Evolutionary conservation across 2,329 filamentous ascomycete species (phyloP).

Genomic region (Byssothecium circinans): DNA sequence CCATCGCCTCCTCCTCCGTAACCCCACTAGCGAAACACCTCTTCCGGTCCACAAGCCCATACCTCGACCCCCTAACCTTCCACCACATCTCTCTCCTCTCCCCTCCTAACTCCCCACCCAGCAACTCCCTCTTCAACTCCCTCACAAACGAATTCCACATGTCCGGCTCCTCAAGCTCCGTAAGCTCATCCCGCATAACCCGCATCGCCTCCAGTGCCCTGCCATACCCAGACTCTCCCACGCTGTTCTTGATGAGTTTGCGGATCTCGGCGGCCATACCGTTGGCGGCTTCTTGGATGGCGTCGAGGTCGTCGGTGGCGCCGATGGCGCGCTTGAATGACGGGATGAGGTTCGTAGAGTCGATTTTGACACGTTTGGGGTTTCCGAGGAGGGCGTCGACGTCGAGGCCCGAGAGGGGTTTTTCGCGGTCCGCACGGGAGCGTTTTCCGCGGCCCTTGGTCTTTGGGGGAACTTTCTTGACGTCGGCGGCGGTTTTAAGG

Average conservation of each 20-base stretch:
- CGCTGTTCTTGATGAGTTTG: constrained; percentile 68
- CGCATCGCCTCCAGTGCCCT: constrained; percentile 74
- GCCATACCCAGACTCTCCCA: constrained; percentile 74
- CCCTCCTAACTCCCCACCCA: constrained; percentile 71
- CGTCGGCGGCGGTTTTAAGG: constrained; percentile 69
- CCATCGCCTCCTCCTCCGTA: constrained; percentile 67
- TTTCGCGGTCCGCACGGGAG: constrained; percentile 65
- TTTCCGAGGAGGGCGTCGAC: constrained; percentile 76
- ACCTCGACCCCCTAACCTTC: constrained; percentile 63
- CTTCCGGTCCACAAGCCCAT: constrained; percentile 72
- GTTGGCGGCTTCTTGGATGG: constrained; percentile 67
- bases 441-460: constrained; percentile 68
- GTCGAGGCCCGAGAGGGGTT: constrained; percentile 88
- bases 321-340: constrained; percentile 83
- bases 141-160: constrained; percentile 75
- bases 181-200: constrained; percentile 76
- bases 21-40: constrained; percentile 67
- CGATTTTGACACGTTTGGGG: constrained; percentile 59
- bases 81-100: constrained; percentile 84
- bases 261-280: constrained; percentile 76
- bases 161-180: constrained; percentile 72
- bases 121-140: constrained; percentile 70
- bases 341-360: constrained; percentile 76
- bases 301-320: constrained; percentile 60
- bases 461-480: constrained; percentile 83